Percentiles rank a stretch among this genome's conserved stretches.
These are phyloP conservation scores for maize (Zea mays) DNA, from an alignment of 176 grass and related monocot genomes.

Conservation along the genomic window Zm-B73-REFERENCE-NAM-5.0 NC_050098.1:142492001-142492500, in stretches of 20 bases:
- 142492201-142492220: constrained; percentile 26
- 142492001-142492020: constrained; percentile 21
- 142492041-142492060: background rate
- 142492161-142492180: constrained; percentile 22
- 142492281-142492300: constrained; percentile 47
- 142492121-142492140: constrained; percentile 17
- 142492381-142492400: constrained; percentile 53
- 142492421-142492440: background rate
- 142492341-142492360: constrained; percentile 22
- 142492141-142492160: constrained; percentile 40
- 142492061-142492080: background rate
- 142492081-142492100: constrained; percentile 26
- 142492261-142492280: too few species aligned
- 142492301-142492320: constrained; percentile 52
- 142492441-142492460: constrained; percentile 71
- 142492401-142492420: constrained; percentile 34
- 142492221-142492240: constrained; percentile 22
- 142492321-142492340: constrained; percentile 58
- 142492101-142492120: constrained; percentile 12
- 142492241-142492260: background rate
- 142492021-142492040: background rate
- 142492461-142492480: constrained; percentile 46
- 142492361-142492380: constrained; percentile 46
- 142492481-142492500: constrained; percentile 46
- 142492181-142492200: constrained; percentile 33